Percentiles rank a stretch among this genome's conserved stretches.
These are phyloP conservation scores for Coniella vitis DNA, from an alignment of 2,329 filamentous ascomycete species.

Conservation along the genomic window DNA sequence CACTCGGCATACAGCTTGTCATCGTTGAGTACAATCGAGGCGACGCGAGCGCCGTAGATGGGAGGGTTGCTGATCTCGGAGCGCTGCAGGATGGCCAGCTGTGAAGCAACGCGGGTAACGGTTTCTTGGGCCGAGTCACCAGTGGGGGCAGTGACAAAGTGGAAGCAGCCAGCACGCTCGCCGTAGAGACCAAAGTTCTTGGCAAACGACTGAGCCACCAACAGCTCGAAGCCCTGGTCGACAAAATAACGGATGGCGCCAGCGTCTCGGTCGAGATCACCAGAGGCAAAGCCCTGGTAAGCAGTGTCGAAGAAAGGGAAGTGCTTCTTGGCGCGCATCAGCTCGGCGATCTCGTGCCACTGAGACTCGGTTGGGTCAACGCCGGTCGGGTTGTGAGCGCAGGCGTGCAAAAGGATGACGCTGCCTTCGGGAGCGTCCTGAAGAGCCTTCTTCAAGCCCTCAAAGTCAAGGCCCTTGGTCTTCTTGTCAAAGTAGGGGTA, in stretches of 20 bases:
- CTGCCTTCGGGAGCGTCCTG: constrained; percentile 67
- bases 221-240: constrained; percentile 81
- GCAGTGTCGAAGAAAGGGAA: constrained; percentile 99
- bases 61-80: constrained; percentile 98
- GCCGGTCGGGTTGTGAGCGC: constrained; percentile 96
- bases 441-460: constrained; percentile 73
- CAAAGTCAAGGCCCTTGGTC: constrained; percentile 87
- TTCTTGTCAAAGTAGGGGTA: constrained; percentile 93
- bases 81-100: constrained; percentile 89
- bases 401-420: constrained; percentile 88
- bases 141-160: constrained; percentile 73
- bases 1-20: constrained; percentile 75
- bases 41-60: constrained; percentile 87
- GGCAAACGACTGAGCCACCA: constrained; percentile 88
- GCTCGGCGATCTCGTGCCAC: constrained; percentile 80
- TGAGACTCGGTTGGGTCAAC: constrained; percentile 91
- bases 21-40: constrained; percentile 78
- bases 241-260: constrained; percentile 94
- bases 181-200: constrained; percentile 98
- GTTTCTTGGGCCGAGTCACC: constrained; percentile 54
- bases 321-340: constrained; percentile 72
- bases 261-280: constrained; percentile 75
- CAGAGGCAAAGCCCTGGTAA: constrained; percentile 96
- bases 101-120: constrained; percentile 65
- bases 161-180: constrained; percentile 92